These are phyloP conservation scores for Claviceps monticola DNA, from an alignment of 2,329 filamentous ascomycete species.

Conservation along the genomic window DNA sequence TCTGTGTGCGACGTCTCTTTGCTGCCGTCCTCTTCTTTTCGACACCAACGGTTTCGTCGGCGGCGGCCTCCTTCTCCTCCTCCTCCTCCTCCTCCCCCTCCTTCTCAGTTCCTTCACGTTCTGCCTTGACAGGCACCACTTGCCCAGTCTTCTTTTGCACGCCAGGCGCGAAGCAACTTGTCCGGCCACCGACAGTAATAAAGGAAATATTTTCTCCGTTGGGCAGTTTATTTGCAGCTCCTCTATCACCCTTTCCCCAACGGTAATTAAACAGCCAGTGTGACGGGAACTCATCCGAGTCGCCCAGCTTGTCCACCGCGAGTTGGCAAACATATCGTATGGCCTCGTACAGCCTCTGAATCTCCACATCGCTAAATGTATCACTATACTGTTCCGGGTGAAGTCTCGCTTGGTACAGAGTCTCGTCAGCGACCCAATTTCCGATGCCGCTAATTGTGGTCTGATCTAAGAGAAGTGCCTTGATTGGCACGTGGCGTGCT, in stretches of 20 bases:
- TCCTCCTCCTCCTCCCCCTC: not conserved
- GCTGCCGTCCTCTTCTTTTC: conserved; percentile 10
- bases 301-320: conserved; percentile 64
- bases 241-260: conserved; percentile 83
- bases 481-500: conserved; percentile 72
- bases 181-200: conserved; percentile 79
- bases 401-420: conserved; percentile 75
- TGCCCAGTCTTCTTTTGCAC: conserved; percentile 66
- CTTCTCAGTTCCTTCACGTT: conserved; percentile 1
- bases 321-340: conserved; percentile 69
- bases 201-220: conserved; percentile 77
- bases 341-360: conserved; percentile 55
- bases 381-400: conserved; percentile 92
- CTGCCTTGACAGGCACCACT: conserved; percentile 23
- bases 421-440: conserved; percentile 95
- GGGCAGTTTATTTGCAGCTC: conserved; percentile 51
- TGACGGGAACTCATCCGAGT: conserved; percentile 71
- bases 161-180: conserved; percentile 74
- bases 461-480: conserved; percentile 80
- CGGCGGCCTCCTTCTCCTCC: not conserved
- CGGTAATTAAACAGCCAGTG: conserved; percentile 81
- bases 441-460: conserved; percentile 81
- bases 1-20: conserved; percentile 14
- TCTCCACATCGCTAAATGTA: conserved; percentile 58
- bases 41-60: no score